Evolutionary conservation across 1,284 basidiomycete genomes (phyloP), one percentile per base, ranked within the genome.

Genomic region (Cryptococcus maquisensis): DNA sequence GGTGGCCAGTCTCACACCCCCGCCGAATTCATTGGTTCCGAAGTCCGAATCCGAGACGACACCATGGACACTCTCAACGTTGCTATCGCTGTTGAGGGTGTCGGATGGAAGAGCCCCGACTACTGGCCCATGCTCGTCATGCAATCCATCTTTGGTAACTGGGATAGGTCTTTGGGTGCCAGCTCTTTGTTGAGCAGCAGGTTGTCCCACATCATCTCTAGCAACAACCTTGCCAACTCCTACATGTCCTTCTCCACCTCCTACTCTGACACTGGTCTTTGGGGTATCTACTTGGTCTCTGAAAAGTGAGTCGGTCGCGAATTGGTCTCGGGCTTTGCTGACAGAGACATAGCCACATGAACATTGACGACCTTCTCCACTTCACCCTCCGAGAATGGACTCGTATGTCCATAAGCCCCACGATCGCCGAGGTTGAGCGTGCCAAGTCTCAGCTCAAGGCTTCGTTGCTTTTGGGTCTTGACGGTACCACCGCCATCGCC

Each of bases 181-280:
- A 87, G 90, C 12, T 83, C 92, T 38, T 81, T 97, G 56, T 85
- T 96, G 65, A 92, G 89, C 61, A 96, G 92, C 54, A 86, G 87
- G 57, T 86, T 99, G 58, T 91, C 88, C 47, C 88, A 95, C 79
- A 88, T 93, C 75, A 81, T 98, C 71, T 91, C 91, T 47, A 82
- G 83, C 60, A 88, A 98, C 84, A 92, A 92, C 81, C 88, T 98
- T 72, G 95, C 96, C 71, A 99, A 98, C 83, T 93, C 88, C 64
- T 98, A 90, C 86, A 96, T 98, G 91, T 92, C 90, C 61, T 99
- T 98, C 86, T 96, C 91, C 40, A 98, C 96, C 12, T 94, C 90
- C n/a, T 99, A 99, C 82, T 94, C 93, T 16, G 96, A 98, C 79
- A 98, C 94, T 18, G 96, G 95, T 70, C 86, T 99, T 45, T 98